A percentile compares a stretch with the other conserved stretches of the same genome.
Evolutionary conservation across 1,284 basidiomycete species (phyloP).

Genomic region (Cutaneotrichosporon spelunceum): DNA sequence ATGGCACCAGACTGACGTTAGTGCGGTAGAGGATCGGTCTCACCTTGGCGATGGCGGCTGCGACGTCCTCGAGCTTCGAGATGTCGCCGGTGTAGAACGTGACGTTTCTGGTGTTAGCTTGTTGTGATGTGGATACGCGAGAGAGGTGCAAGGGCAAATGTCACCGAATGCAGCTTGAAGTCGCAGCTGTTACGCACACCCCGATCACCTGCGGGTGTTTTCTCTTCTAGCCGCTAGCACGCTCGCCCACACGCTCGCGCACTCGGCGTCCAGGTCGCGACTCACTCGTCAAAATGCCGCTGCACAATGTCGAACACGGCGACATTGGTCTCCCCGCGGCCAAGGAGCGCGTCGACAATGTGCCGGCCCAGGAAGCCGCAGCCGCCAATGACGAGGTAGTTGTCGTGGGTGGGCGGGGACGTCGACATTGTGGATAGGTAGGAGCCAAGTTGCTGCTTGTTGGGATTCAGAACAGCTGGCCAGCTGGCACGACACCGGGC

Average conservation of each 20-base stretch:
- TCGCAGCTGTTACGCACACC: not conserved
- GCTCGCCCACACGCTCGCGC: not conserved
- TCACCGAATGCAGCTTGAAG: too few species aligned
- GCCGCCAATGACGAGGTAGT: slow-evolving; percentile 75
- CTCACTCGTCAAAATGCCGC: slow-evolving; percentile 63
- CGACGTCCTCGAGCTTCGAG: slow-evolving; percentile 68
- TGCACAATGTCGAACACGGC: slow-evolving; percentile 87
- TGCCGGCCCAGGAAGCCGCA: slow-evolving; percentile 88
- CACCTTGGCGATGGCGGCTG: slow-evolving; percentile 70
- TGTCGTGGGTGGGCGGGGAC: slow-evolving; percentile 32
- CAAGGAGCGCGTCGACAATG: slow-evolving; percentile 76
- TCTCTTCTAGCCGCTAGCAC: not conserved
- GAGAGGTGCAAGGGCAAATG: not conserved
- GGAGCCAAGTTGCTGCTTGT: not conserved
- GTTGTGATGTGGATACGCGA: too few species aligned
- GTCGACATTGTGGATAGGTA: slow-evolving; percentile 16
- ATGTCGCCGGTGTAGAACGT: slow-evolving; percentile 84
- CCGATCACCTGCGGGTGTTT: not conserved
- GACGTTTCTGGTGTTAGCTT: slow-evolving; percentile 58
- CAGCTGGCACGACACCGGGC: not conserved
- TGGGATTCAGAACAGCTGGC: not conserved
- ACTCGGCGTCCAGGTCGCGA: slow-evolving; percentile 12
- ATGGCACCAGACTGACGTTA: slow-evolving; percentile 66
- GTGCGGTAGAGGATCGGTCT: slow-evolving; percentile 29
- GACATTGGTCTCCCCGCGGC: slow-evolving; percentile 69